phyloP scores from a whole-genome alignment of 768 basidiomycete species.

The Gloeostereum incarnatum region DNA sequence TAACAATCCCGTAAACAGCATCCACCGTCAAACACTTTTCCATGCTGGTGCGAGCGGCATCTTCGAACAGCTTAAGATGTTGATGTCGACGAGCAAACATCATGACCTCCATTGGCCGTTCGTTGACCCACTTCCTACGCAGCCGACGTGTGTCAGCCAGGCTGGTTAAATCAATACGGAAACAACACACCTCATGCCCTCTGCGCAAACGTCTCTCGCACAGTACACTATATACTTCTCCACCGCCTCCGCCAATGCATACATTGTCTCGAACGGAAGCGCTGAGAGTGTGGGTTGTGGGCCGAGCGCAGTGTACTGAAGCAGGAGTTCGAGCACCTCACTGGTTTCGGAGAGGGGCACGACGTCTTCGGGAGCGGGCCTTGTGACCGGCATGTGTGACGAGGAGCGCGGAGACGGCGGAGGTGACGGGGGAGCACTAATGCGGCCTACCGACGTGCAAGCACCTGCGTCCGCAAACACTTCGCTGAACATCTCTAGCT shows the following conservation, averaged over 20 bases:
- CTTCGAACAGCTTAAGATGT: too few species aligned
- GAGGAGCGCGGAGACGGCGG: too few species aligned
- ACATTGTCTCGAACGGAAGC: constrained; percentile 8
- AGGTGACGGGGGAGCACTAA: too few species aligned
- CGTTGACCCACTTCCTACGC: too few species aligned
- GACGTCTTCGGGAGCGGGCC: constrained; percentile 5
- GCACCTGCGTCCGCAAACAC: constrained; percentile 8
- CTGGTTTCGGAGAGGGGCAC: constrained; percentile 10
- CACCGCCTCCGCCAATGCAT: constrained; percentile 12
- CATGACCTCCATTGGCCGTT: too few species aligned
- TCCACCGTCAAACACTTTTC: too few species aligned
- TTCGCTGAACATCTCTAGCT: constrained; percentile 11
- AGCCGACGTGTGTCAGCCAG: too few species aligned
- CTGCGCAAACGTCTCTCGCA: constrained; percentile 8
- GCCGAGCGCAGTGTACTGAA: constrained; percentile 13
- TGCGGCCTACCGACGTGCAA: constrained; percentile 3
- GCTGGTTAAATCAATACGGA: neutral
- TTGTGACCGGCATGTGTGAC: too few species aligned
- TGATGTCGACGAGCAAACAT: too few species aligned
- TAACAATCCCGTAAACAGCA: too few species aligned
- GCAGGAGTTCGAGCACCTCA: constrained; percentile 12
- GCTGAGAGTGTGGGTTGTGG: constrained; percentile 11
- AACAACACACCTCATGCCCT: constrained; percentile 8
- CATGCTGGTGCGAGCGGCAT: too few species aligned
- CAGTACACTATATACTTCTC: constrained; percentile 15